Conservation (phyloP, 331 rosid species). For the Phaseolus coccineus region DNA sequence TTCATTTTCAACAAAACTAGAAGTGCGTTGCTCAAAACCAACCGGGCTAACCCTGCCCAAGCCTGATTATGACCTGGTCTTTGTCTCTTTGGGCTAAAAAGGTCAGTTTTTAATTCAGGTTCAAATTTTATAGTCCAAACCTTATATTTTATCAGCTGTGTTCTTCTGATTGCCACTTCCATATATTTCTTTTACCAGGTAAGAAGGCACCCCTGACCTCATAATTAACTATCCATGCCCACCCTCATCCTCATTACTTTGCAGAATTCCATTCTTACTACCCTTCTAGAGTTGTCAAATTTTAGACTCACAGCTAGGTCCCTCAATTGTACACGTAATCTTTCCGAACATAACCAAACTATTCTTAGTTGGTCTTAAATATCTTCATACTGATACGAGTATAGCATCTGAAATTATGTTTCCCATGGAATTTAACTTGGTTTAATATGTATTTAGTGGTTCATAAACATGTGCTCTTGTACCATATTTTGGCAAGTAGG, state of each 20-base stretch:
- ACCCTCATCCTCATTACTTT: not conserved
- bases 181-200: not conserved
- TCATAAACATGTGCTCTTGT: not conserved
- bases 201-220: not conserved
- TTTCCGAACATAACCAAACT: not conserved
- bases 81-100: too few relatives aligned
- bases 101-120: too few relatives aligned
- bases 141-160: too few relatives aligned
- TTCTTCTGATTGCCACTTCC: not conserved
- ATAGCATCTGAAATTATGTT: not conserved
- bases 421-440: not conserved
- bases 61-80: too few relatives aligned
- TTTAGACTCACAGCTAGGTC: not conserved
- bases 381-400: not conserved
- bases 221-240: not conserved
- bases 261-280: not conserved
- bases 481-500: conserved; percentile 19
- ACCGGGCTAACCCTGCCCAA: too few relatives aligned
- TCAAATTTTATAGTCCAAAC: too few relatives aligned
- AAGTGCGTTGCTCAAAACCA: too few relatives aligned
- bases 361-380: not conserved
- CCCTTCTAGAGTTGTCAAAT: not conserved
- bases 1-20: too few relatives aligned
- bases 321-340: not conserved
- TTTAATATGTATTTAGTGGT: conserved; percentile 13